Base-by-base conservation (phyloP, 495 filamentous ascomycete species). In the Penicillium goetzii region DNA sequence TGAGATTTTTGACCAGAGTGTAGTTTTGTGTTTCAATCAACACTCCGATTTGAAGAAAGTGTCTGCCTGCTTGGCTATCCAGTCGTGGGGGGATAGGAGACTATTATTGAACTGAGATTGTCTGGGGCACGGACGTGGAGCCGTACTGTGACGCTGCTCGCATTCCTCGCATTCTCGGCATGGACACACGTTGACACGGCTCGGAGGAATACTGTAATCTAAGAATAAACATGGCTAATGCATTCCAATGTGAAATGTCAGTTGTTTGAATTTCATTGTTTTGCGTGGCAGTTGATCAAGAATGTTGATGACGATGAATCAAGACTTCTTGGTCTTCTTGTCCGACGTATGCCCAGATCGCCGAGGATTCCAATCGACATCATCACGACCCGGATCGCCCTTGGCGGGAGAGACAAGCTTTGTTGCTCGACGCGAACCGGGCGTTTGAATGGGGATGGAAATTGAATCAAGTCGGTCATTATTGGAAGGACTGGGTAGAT, bases 351-450 rank as follows among this genome's bases (percentile, higher is more conserved):
- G 47, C 47, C 47, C 15, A 51, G 47, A 51, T 51, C 15, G 47
- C 47, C 47, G 47, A 51, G 33, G 25, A 63, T 58, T 38, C 56
- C 55, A 45, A 52, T 51, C 49, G 55, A 38, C 56, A 52, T 58
- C 47, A 58, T 49, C 33, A 38, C 26, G 51, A 56, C 36, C 52
- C 40, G 30, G 61, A 63, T 63, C 61, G 47, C 21, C 56, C 61
- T 63, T 63, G 61, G 61, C 61, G 36, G 23, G 25, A 45, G 14
- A 60, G 61, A 63, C 61, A 63, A 63, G 61, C 61, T 58, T 62
- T 59, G 28, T 23, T 28, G 25, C 30, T n/a, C 11, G 14, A 51
- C 8, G 47, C 30, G 12, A 52, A 40, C 12, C 49, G 32, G 28
- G 25, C 25, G 47, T 28, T 51, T 51, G 41, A 30, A 6, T n/a